phyloP scores from a whole-genome alignment of 192 early-diverging fungal species.

The Coemansia sp. region DNA sequence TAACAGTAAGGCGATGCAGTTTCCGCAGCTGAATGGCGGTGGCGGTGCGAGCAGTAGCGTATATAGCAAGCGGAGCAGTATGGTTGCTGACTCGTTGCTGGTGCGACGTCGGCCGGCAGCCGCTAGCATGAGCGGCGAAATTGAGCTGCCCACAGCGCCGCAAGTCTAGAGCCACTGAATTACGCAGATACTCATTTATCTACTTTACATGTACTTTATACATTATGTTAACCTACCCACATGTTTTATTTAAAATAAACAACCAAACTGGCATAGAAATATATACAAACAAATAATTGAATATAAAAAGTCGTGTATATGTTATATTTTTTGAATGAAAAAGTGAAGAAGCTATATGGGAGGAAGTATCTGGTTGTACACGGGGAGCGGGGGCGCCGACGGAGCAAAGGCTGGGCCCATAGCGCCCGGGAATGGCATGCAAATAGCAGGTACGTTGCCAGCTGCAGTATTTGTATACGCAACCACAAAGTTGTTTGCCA shows the following conservation, averaged over 20 bases:
- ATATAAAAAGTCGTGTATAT: neutral
- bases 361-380: constrained; percentile 36
- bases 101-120: constrained; percentile 36
- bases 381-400: constrained; percentile 20
- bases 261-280: too few species aligned
- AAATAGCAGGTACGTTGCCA: constrained; percentile 49
- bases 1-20: constrained; percentile 17
- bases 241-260: too few species aligned
- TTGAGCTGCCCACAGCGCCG: constrained; percentile 31
- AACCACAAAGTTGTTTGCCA: constrained; percentile 31
- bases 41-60: constrained; percentile 20
- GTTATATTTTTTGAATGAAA: neutral
- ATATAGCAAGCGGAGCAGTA: constrained; percentile 1
- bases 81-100: constrained; percentile 26
- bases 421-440: constrained; percentile 37
- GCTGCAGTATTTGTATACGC: constrained; percentile 44
- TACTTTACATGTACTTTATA: neutral
- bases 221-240: neutral
- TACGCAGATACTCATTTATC: neutral
- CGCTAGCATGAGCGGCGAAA: constrained; percentile 22
- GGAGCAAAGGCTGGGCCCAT: constrained; percentile 21
- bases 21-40: constrained; percentile 17
- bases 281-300: neutral
- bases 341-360: constrained; percentile 15
- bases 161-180: constrained; percentile 12